Conservation (phyloP, 208 protist genomes). For the Acanthamoeba royreba region DNA sequence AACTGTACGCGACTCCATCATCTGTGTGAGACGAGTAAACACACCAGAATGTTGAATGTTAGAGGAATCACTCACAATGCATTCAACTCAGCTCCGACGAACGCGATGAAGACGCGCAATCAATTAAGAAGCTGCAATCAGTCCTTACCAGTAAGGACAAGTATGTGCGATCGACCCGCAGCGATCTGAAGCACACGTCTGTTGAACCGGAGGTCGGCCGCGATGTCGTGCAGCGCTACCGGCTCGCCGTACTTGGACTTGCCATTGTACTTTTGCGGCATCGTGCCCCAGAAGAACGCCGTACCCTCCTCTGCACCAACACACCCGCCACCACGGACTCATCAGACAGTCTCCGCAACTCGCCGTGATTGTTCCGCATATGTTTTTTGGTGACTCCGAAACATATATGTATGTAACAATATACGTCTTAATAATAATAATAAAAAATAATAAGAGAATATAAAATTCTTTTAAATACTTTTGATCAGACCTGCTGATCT, state of each 20-base stretch:
- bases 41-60: not conserved
- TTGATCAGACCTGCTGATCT: no score
- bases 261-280: not conserved
- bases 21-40: not conserved
- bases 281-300: not conserved
- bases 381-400: no score
- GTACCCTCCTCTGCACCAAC: not conserved
- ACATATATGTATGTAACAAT: no score
- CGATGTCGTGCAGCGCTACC: not conserved
- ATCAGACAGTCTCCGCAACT: no score
- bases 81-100: no score
- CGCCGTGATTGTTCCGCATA: no score
- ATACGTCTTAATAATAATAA: not conserved
- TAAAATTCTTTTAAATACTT: no score
- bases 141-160: not conserved
- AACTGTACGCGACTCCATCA: not conserved
- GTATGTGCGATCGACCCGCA: not conserved
- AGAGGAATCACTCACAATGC: not conserved
- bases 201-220: not conserved
- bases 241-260: not conserved
- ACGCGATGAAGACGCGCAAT: no score
- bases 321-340: no score
- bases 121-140: not conserved
- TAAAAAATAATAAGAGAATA: not conserved
- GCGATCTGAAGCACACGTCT: not conserved